Conservation (phyloP, 1,284 basidiomycete genomes). For the Trametes hirsuta region DNA sequence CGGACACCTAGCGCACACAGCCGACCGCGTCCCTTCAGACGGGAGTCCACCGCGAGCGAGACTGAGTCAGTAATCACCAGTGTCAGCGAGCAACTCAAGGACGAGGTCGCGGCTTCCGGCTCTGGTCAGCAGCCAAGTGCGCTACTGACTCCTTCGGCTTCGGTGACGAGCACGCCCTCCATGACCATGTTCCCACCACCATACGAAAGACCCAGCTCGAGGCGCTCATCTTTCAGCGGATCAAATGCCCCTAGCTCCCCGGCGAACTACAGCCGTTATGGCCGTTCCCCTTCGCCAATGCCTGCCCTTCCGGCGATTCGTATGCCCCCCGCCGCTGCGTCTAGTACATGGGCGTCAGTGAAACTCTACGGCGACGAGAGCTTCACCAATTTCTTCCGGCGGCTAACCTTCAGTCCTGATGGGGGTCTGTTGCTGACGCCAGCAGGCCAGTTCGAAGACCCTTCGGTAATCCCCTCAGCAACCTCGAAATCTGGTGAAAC, state of each 20-base stretch:
- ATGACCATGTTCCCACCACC: constrained; percentile 73
- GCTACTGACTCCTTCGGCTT: constrained; percentile 67
- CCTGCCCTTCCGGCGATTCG: constrained; percentile 89
- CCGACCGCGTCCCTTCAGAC: constrained; percentile 62
- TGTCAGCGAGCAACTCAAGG: constrained; percentile 51
- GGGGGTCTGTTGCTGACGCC: constrained; percentile 93
- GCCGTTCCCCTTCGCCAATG: constrained; percentile 89
- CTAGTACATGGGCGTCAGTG: constrained; percentile 54
- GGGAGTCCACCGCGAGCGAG: constrained; percentile 78
- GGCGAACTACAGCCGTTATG: constrained; percentile 66
- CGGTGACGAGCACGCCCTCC: constrained; percentile 59
- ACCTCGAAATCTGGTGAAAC: constrained; percentile 43
- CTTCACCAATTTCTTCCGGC: constrained; percentile 94
- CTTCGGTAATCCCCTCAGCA: constrained; percentile 56
- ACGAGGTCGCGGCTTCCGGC: constrained; percentile 32
- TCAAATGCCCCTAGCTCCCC: constrained; percentile 79
- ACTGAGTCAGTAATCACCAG: constrained; percentile 62
- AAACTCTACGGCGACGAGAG: constrained; percentile 94
- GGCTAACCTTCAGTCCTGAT: constrained; percentile 93
- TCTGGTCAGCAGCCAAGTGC: constrained; percentile 33
- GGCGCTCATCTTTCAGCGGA: constrained; percentile 87
- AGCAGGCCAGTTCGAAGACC: constrained; percentile 95
- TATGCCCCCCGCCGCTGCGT: constrained; percentile 49
- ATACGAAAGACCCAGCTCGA: constrained; percentile 68
- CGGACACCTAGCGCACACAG: constrained; percentile 64